A percentile compares a stretch with the other conserved stretches of the same genome.
Conservation (phyloP, 2,329 filamentous ascomycete genomes). For the Ceratocystis smalleyi region DNA sequence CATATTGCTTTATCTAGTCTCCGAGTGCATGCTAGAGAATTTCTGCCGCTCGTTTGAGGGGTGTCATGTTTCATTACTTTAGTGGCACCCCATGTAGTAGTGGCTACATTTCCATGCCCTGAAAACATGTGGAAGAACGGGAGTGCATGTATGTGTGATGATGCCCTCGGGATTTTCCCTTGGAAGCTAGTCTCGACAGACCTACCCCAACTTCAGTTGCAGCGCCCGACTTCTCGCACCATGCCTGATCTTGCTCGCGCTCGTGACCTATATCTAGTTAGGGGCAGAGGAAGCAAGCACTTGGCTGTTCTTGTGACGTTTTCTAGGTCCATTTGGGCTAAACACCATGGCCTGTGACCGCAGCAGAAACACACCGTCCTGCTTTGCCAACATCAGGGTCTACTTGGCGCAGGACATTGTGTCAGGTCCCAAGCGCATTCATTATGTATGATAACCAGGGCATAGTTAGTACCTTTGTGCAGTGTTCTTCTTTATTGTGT, state of each 20-base stretch:
- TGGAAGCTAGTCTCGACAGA: not conserved
- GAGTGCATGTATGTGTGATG: not conserved
- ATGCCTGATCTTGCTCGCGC: not conserved
- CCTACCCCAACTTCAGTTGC: not conserved
- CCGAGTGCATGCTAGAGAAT: conserved; percentile 24
- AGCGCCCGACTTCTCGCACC: not conserved
- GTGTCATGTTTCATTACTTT: conserved; percentile 25
- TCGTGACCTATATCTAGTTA: not conserved
- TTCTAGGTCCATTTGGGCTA: not conserved
- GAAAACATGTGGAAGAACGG: not conserved
- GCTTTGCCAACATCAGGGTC: not conserved
- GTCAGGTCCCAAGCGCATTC: not conserved
- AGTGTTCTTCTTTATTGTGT: conserved; percentile 1
- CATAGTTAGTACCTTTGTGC: not conserved
- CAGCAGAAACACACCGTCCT: not conserved
- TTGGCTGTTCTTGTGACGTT: not conserved
- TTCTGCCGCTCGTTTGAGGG: conserved; percentile 31
- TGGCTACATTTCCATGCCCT: conserved; percentile 25
- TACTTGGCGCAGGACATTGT: not conserved
- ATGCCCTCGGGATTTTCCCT: not conserved
- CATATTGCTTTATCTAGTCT: conserved; percentile 1
- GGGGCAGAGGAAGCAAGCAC: not conserved
- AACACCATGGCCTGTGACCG: not conserved
- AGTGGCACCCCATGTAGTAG: conserved; percentile 31
- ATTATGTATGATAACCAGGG: not conserved